A percentile compares a stretch with the other conserved stretches of the same genome.
Conservation (phyloP, 352 stramenopile genomes). For the Pythium scleroteichum region DNA sequence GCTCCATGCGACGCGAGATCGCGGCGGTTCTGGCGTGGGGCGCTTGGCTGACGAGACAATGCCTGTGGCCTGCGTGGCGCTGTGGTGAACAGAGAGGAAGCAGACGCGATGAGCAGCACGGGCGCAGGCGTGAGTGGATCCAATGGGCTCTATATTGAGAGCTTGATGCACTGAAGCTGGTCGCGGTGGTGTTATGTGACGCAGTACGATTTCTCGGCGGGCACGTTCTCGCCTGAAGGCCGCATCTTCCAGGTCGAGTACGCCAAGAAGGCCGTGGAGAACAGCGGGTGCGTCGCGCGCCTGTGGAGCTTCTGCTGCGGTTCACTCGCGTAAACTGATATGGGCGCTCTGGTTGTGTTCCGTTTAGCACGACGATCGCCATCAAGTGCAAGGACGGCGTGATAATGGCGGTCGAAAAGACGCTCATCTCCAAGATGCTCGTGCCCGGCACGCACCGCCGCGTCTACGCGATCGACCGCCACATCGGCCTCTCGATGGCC, state of each 20-base stretch:
- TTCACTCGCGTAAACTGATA: no score
- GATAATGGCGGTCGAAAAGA: slow-evolving; percentile 98
- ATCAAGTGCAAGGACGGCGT: slow-evolving; percentile 98
- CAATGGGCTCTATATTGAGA: background rate
- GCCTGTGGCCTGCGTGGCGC: background rate
- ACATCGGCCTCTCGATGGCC: slow-evolving; percentile 93
- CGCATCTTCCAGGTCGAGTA: slow-evolving; percentile 99
- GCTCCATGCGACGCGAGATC: no score
- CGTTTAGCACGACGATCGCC: slow-evolving; percentile 93
- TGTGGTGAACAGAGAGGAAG: slow-evolving; percentile 14
- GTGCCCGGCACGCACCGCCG: slow-evolving; percentile 87
- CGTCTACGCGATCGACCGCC: slow-evolving; percentile 89
- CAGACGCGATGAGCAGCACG: slow-evolving; percentile 75
- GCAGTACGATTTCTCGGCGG: slow-evolving; percentile 85
- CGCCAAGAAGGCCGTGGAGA: slow-evolving; percentile 97
- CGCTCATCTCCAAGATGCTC: slow-evolving; percentile 92
- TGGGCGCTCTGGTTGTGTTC: background rate
- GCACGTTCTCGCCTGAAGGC: slow-evolving; percentile 97
- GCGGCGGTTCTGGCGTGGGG: no score
- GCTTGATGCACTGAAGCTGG: background rate
- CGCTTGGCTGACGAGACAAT: slow-evolving; percentile 2
- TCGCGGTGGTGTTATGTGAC: background rate
- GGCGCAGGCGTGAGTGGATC: slow-evolving; percentile 55
- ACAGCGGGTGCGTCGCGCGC: slow-evolving; percentile 82
- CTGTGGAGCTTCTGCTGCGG: no score